Base-by-base conservation (phyloP, 2,329 filamentous ascomycete genomes). In the Penicillium palitans region DNA sequence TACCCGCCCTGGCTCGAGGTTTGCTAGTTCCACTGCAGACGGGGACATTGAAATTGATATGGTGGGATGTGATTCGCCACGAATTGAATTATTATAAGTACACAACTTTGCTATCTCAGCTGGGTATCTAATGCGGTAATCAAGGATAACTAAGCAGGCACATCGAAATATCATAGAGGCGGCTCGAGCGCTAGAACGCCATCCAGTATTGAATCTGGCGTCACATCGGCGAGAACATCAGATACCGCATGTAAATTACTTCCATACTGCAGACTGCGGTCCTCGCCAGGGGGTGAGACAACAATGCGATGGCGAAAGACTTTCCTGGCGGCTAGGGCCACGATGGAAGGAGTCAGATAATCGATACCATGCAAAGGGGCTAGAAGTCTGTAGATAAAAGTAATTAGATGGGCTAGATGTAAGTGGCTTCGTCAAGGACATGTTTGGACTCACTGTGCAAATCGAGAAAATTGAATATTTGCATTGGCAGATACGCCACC, bases 261-360 rank as follows among this genome's bases (percentile, higher is more conserved):
- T 0, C 95, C 95, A 87, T 96, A 99, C 73, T 96, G 91, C 79
- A 96, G 83, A 72, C 92, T 97, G 48, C 92, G 83, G 77, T 98
- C 95, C 57, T 87, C 85, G 61, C 86, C 83, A 1, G 90, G 83
- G 1, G 78, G 76, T 0, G 89, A 85, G 55, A 97, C 83, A 15
- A 84, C 76, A 33, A 99, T 86, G 9, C 92, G 87, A 76, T 99
- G 95, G 19, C 89, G 82, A 70, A 96, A 99, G 25, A 96, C 84
- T 77, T 98, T 98, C 60, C 86, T 86, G 2, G 89, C 87, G 6
- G 95, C 95, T 46, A 99, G 80, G 8, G 83, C 86, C 21, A 97
- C 88, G 27, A 98, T 83, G 1, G 91, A 90, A 0, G 95, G 93
- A 0, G 93, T 92, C 6, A 91, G 87, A 72, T 88, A 98, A 66